Evolutionary conservation across 169 alveolate species (phyloP).

Genomic region (Eimeria sp.): DNA sequence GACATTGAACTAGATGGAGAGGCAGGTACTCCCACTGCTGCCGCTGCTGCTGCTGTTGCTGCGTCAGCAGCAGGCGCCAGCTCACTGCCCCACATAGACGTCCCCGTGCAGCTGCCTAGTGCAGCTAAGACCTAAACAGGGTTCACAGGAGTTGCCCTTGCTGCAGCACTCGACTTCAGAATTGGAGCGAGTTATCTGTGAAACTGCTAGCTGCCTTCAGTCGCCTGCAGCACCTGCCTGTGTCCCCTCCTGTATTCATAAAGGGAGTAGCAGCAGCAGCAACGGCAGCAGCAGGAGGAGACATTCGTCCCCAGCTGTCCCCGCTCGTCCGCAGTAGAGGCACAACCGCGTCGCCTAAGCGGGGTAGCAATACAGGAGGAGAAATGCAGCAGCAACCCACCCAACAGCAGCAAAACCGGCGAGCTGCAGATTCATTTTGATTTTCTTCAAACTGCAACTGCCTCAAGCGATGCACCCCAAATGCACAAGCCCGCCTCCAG

Average conservation of each 20-base stretch:
- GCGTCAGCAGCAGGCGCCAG: background rate
- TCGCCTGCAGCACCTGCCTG: background rate
- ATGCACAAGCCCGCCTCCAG: background rate
- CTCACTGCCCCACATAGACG: conserved; percentile 30
- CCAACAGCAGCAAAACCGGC: background rate
- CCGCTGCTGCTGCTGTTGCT: conserved; percentile 18
- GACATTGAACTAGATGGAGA: conserved; percentile 60
- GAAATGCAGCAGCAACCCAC: background rate
- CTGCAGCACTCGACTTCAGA: background rate
- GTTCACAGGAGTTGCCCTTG: background rate
- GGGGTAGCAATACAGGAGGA: background rate
- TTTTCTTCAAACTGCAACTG: too few relatives aligned
- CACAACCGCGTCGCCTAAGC: background rate
- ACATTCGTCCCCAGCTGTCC: background rate
- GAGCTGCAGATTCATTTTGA: background rate
- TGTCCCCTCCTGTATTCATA: background rate
- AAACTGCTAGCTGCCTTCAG: background rate
- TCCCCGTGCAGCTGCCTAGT: conserved; percentile 35
- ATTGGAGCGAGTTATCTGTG: background rate
- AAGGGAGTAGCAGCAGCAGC: background rate
- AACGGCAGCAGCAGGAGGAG: background rate
- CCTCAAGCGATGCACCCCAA: background rate
- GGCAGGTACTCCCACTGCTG: conserved; percentile 22
- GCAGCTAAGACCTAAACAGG: background rate
- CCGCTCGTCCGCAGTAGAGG: background rate